Evolutionary conservation across 2,329 filamentous ascomycete genomes (phyloP).

Genomic region (Arthroderma sp.): DNA sequence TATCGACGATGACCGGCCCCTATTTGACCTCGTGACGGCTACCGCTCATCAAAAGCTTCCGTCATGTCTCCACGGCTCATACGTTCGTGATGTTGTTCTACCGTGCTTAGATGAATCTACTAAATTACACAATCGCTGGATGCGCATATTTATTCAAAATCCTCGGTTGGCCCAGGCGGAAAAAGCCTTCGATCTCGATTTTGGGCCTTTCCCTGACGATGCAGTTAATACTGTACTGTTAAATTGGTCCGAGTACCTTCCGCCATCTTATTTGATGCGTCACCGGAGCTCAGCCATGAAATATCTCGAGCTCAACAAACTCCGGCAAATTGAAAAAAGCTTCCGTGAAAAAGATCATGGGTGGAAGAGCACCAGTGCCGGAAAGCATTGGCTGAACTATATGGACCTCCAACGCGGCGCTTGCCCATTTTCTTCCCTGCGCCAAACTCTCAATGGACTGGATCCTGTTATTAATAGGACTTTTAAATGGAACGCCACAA

Average conservation of each 20-base stretch:
- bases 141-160: conserved; percentile 10
- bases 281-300: conserved; percentile 11
- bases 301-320: conserved; percentile 4
- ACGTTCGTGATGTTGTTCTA: conserved; percentile 10
- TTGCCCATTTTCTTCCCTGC: not conserved
- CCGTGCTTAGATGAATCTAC: conserved; percentile 12
- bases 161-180: conserved; percentile 1
- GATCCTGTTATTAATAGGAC: too few relatives aligned
- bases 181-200: conserved; percentile 1
- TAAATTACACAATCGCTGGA: conserved; percentile 13
- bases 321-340: conserved; percentile 5
- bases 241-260: conserved; percentile 10
- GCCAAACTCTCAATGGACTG: too few relatives aligned
- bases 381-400: conserved; percentile 7
- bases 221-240: conserved; percentile 3
- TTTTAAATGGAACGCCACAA: not conserved
- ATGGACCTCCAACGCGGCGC: not conserved
- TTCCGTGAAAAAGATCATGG: conserved; percentile 1
- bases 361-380: conserved; percentile 4
- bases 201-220: conserved; percentile 11
- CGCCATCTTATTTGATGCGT: conserved; percentile 8
- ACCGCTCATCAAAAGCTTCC: conserved; percentile 5
- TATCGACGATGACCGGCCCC: conserved; percentile 6
- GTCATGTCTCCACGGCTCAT: conserved; percentile 1
- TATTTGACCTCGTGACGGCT: conserved; percentile 7